Evolutionary conservation across 2,329 filamentous ascomycete species (phyloP).

Genomic region (Penicillium sp.): DNA sequence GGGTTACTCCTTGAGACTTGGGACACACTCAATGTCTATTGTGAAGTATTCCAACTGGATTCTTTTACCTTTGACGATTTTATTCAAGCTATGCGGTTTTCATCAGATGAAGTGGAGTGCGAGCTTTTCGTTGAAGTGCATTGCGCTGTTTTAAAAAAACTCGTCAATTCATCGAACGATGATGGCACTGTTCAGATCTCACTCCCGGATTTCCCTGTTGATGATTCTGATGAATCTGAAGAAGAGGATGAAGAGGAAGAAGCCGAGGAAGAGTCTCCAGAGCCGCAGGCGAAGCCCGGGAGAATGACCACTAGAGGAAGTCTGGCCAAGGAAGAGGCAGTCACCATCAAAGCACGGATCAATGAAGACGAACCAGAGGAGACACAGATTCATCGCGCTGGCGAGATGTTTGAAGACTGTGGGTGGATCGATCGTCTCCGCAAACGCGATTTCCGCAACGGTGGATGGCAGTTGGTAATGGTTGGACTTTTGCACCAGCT

Average conservation of each 20-base stretch:
- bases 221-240: conserved; percentile 64
- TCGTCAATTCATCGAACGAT: conserved; percentile 70
- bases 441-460: conserved; percentile 79
- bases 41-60: conserved; percentile 87
- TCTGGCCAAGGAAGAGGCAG: conserved; percentile 74
- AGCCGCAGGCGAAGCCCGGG: conserved; percentile 68
- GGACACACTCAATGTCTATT: conserved; percentile 98
- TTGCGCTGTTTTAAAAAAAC: conserved; percentile 82
- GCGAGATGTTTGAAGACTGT: conserved; percentile 69
- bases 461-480: conserved; percentile 88
- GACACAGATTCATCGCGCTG: conserved; percentile 52
- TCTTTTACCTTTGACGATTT: conserved; percentile 98
- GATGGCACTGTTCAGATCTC: conserved; percentile 76
- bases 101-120: conserved; percentile 70
- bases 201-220: conserved; percentile 70
- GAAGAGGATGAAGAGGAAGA: conserved; percentile 52
- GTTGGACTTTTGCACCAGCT: conserved; percentile 83
- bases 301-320: conserved; percentile 80
- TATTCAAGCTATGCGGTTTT: conserved; percentile 77
- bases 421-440: conserved; percentile 83
- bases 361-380: conserved; percentile 48
- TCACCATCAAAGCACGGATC: conserved; percentile 62
- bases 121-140: conserved; percentile 88
- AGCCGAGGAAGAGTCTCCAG: conserved; percentile 41
- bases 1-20: conserved; percentile 84